Evolutionary conservation across 371 early-diverging fungal genomes (phyloP), one percentile per base, ranked within the genome.

Genomic region (Lichtheimia hyalospora): DNA sequence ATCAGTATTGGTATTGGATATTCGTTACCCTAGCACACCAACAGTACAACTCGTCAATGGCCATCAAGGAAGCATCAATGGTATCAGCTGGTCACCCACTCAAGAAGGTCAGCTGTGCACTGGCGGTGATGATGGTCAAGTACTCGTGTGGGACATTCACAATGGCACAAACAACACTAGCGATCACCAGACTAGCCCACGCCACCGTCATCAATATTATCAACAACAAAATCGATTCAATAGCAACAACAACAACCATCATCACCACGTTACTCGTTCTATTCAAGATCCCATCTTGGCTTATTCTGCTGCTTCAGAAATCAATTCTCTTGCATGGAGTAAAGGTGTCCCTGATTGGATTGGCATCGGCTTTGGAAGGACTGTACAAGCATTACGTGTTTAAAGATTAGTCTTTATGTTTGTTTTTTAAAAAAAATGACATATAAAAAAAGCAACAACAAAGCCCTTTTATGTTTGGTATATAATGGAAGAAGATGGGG

Each of bases 11-110:
- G 84, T 98, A 50, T 70, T 98, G 27, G 98, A 98, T 74, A 86
- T 94, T 48, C 91, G 98, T 39, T 87, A 88, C 21, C 98, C 98
- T 10, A 92, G 94, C 7, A 81, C 91, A 2, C 93, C 96, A 2
- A 86, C 95, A 3, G 81, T 85, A 6, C 91, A 96, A 67, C 77
- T 98, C 44, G 59, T 61, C 3, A 75, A 79, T 7, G 90, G 92
- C 16, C 97, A 96, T 68, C 84, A 80, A 24, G 89, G 83, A 6
- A 70, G 81, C 41, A 87, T 94, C 56, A 92, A 89, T 53, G 84
- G 91, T 49, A 73, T 91, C 42, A 79, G 77, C n/a, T 95, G 95
- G 95, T 85, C 92, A 16, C 93, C 95, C 8, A 82, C 83, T 20
- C 83, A 88, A 23, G 70, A 84, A 39, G 81, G 80, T 16, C 89